Conservation (phyloP, 805 yeast genomes). For the Yarrowia sp. region DNA sequence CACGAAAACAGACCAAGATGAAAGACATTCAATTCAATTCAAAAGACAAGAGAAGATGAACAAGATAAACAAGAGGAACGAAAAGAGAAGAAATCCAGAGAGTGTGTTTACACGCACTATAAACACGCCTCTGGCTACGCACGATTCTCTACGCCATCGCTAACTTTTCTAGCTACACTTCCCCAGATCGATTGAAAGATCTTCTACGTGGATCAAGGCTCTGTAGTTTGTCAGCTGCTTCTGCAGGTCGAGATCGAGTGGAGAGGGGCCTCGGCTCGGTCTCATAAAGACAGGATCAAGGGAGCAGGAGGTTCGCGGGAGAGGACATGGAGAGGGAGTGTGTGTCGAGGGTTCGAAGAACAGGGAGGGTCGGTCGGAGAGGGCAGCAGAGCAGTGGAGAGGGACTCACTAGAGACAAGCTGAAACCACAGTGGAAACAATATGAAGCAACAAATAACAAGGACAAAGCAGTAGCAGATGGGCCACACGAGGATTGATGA, state of each 20-base stretch:
- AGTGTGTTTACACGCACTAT: background rate
- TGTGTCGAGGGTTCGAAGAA: no score
- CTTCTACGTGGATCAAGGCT: slow-evolving; percentile 10
- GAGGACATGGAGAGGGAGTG: background rate
- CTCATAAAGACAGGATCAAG: background rate
- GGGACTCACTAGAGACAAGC: no score
- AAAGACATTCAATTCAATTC: background rate
- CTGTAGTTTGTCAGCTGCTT: background rate
- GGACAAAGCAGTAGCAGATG: background rate
- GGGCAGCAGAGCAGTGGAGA: no score
- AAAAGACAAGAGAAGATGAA: background rate
- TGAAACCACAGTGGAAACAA: background rate
- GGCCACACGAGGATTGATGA: background rate
- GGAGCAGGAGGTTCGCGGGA: background rate
- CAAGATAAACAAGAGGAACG: slow-evolving; percentile 3
- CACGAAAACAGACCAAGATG: background rate
- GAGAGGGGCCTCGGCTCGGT: no score
- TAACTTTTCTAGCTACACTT: background rate
- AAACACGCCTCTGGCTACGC: background rate
- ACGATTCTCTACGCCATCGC: slow-evolving; percentile 1
- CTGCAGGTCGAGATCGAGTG: background rate
- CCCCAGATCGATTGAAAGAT: slow-evolving; percentile 10
- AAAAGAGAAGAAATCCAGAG: background rate
- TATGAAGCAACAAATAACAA: background rate
- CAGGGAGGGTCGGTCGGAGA: no score